phyloP scores from a whole-genome alignment of 2,329 filamentous ascomycete genomes.

The Epichloe gansuensis region DNA sequence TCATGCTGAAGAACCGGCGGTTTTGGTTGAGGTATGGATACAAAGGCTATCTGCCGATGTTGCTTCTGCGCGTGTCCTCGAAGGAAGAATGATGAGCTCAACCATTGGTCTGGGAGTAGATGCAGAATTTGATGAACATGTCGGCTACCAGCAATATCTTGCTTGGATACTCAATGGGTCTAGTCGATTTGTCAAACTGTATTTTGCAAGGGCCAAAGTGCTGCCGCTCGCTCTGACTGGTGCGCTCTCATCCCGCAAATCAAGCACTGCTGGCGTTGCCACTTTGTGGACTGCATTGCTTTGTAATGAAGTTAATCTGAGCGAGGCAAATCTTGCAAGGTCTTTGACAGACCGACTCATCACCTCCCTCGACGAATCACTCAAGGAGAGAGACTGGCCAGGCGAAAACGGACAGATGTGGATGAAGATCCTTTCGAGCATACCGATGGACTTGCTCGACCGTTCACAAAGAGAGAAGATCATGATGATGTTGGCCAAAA shows the following conservation, averaged over 20 bases:
- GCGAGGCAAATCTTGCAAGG: slow-evolving; percentile 20
- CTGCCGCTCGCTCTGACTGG: slow-evolving; percentile 16
- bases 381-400: slow-evolving; percentile 21
- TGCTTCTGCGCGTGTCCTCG: slow-evolving; percentile 12
- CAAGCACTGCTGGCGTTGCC: slow-evolving; percentile 8
- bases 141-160: slow-evolving; percentile 20
- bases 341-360: slow-evolving; percentile 22
- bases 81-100: slow-evolving; percentile 12
- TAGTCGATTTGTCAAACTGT: slow-evolving; percentile 19
- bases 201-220: slow-evolving; percentile 13
- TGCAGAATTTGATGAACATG: slow-evolving; percentile 15
- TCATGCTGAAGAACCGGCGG: slow-evolving; percentile 17
- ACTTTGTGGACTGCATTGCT: slow-evolving; percentile 21
- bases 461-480: slow-evolving; percentile 32
- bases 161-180: slow-evolving; percentile 22
- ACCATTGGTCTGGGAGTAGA: slow-evolving; percentile 8
- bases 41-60: slow-evolving; percentile 20
- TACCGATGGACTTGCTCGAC: slow-evolving; percentile 27
- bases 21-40: slow-evolving; percentile 22
- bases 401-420: slow-evolving; percentile 16
- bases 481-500: slow-evolving; percentile 22
- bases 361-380: slow-evolving; percentile 16
- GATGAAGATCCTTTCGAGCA: slow-evolving; percentile 20
- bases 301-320: slow-evolving; percentile 26
- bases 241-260: slow-evolving; percentile 11